These are phyloP conservation scores for Penicillium sp. DNA, from an alignment of 2,329 filamentous ascomycete species.

Conservation along the genomic window DNA sequence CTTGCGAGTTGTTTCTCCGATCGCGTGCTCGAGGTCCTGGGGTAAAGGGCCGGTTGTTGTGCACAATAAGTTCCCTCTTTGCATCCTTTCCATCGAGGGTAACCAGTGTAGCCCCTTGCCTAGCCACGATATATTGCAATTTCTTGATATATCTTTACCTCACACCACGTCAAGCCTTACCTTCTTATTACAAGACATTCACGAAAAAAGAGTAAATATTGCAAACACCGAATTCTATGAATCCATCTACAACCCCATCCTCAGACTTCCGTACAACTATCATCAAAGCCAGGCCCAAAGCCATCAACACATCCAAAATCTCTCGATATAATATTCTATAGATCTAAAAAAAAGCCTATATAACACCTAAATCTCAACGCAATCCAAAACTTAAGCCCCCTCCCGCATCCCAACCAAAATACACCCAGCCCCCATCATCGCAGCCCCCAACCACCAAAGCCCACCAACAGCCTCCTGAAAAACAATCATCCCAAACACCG, in stretches of 20 bases:
- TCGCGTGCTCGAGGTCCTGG: no score
- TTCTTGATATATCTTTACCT: no score
- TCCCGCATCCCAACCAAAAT: conserved; percentile 62
- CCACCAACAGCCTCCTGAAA: conserved; percentile 57
- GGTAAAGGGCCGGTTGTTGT: no score
- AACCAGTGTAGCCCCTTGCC: no score
- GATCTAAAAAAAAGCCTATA: background rate
- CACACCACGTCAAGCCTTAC: no score
- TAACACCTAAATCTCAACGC: background rate
- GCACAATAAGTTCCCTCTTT: no score
- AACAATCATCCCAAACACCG: conserved; percentile 56
- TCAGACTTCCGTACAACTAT: background rate
- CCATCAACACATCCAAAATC: background rate
- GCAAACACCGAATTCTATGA: background rate
- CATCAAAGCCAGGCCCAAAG: conserved; percentile 5
- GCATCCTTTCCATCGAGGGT: no score
- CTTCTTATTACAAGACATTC: no score
- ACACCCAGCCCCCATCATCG: conserved; percentile 59
- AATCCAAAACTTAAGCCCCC: conserved; percentile 29
- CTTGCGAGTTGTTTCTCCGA: no score
- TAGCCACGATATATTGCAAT: no score
- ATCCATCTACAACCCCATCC: background rate
- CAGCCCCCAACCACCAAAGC: conserved; percentile 62
- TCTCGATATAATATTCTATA: background rate
- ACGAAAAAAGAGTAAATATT: no score